Conservation (phyloP, 1,284 basidiomycete species). For the Ceratobasidium sp. region DNA sequence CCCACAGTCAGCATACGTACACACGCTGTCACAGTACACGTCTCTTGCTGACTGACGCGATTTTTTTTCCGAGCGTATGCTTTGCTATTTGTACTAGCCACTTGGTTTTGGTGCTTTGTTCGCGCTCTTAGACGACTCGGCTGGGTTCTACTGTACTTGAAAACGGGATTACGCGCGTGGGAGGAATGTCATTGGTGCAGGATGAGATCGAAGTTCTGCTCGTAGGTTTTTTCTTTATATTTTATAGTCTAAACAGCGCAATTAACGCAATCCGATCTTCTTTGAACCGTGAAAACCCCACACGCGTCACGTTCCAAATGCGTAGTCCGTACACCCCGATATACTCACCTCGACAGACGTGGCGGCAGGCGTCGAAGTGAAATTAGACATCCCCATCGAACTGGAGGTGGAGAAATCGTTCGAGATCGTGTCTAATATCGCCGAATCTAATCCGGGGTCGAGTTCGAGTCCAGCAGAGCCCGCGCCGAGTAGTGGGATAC, state of each 20-base stretch:
- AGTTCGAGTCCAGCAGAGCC: background rate
- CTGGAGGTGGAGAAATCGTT: constrained; percentile 29
- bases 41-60: too few species aligned
- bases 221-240: background rate
- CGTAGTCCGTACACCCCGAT: constrained; percentile 30
- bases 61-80: too few species aligned
- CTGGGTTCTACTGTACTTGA: too few species aligned
- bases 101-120: too few species aligned
- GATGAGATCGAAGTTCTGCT: constrained; percentile 34
- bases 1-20: too few species aligned
- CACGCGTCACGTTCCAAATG: too few species aligned
- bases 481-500: constrained; percentile 16
- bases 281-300: too few species aligned
- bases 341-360: constrained; percentile 25
- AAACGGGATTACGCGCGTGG: background rate
- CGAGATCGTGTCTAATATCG: constrained; percentile 27
- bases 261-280: background rate
- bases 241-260: background rate
- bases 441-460: background rate
- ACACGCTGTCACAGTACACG: too few species aligned
- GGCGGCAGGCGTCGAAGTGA: constrained; percentile 11
- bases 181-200: constrained; percentile 1
- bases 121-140: too few species aligned
- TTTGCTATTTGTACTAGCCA: too few species aligned
- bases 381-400: constrained; percentile 33